phyloP scores from a whole-genome alignment of 2,329 filamentous ascomycete species.

The Berkeleyomyces rouxiae region DNA sequence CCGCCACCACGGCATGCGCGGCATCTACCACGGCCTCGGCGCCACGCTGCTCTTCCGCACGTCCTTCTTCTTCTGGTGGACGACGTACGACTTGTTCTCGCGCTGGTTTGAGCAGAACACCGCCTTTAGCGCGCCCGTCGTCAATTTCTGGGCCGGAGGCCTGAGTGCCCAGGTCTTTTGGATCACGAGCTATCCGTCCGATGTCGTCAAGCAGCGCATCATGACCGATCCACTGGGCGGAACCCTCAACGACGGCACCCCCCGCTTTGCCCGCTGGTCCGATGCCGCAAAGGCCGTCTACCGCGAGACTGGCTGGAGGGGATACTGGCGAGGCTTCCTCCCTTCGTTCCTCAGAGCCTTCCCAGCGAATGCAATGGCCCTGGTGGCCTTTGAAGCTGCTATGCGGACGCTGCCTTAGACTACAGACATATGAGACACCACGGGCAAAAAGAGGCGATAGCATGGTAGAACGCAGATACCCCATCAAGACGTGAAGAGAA shows the following conservation, averaged over 20 bases:
- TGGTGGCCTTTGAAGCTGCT: conserved; percentile 84
- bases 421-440: not conserved
- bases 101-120: conserved; percentile 50
- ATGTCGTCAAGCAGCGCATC: conserved; percentile 89
- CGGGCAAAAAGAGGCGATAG: not conserved
- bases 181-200: conserved; percentile 78
- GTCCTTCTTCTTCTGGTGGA: conserved; percentile 98
- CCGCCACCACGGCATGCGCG: conserved; percentile 54
- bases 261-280: conserved; percentile 58
- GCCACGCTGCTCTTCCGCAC: conserved; percentile 78
- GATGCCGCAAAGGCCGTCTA: conserved; percentile 67
- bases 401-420: conserved; percentile 48
- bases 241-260: conserved; percentile 45
- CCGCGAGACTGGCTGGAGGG: conserved; percentile 55
- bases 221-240: conserved; percentile 88
- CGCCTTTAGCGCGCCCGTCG: conserved; percentile 51
- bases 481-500: not conserved
- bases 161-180: conserved; percentile 89
- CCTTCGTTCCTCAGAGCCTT: conserved; percentile 90
- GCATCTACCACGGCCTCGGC: conserved; percentile 70
- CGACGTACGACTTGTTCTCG: conserved; percentile 77
- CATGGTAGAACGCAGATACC: not conserved
- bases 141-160: conserved; percentile 97
- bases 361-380: conserved; percentile 84
- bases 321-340: conserved; percentile 85